Base-by-base conservation (phyloP, 2,329 filamentous ascomycete genomes). In the Verruconis gallopava region DNA sequence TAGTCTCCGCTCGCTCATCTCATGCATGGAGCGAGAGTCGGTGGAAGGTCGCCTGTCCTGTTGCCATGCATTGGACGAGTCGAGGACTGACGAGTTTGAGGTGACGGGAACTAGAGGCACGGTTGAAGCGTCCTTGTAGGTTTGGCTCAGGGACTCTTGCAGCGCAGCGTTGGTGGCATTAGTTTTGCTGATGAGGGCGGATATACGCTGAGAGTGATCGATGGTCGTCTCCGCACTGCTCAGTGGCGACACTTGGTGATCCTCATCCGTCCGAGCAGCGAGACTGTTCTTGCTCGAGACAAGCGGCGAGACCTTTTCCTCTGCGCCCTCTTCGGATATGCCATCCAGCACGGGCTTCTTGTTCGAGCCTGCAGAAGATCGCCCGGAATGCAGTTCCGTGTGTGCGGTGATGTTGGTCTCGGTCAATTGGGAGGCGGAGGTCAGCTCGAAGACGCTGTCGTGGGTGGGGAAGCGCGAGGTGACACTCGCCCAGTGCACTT, bases 391-490 rank as follows among this genome's bases (percentile, higher is more conserved):
- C 85, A 21, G 36, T 11, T 40, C 42, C n/a, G 36, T 44, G 14
- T 44, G 36, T 9, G 86, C 78, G 6, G 86, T 89, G 41, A 98
- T 73, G 49, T 85, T 82, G 46, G 82, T 81, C 59, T 98, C 91
- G 55, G 80, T 88, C 44, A 98, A 72, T 45, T 91, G 85, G 50
- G 81, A 79, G 30, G 85, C 71, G 12, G 72, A 66, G 38, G 78
- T 67, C 43, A 96, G 82, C 44, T 82, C 73, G 57, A 95, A 85
- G 25, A 80, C 74, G 21, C 84, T 83, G 60, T 95, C 88, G 65
- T 93, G 83, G 1, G 88, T 89, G 22, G 81, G 75, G 60, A 94
- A 93, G 49, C 67, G 70, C 48, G 79, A 73, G 30, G 71, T 60
- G 42, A 80, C 61, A 44, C 73, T 72, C 50, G 73, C 69, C 50